Conservation (phyloP, 345 rosid genomes). For the Eucalyptus pauciflora region DNA sequence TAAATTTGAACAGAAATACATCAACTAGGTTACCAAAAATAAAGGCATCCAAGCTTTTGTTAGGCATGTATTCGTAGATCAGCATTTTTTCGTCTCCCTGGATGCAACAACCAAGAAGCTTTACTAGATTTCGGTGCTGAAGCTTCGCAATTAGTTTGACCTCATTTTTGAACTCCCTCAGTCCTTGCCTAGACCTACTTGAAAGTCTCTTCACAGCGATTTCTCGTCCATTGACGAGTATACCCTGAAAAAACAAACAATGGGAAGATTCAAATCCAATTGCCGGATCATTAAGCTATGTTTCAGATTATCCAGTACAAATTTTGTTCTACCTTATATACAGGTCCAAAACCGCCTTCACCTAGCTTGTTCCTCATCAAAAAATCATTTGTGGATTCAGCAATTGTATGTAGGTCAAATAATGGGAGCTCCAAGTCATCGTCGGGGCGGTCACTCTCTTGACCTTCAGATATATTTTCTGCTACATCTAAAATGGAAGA, state of each 20-base stretch:
- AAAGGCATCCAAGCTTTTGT: not conserved
- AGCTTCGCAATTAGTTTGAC: not conserved
- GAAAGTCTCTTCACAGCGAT: conserved; percentile 11
- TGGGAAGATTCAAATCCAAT: not conserved
- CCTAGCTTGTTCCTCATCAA: conserved; percentile 7
- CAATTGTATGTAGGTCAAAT: not conserved
- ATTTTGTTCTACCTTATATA: not conserved
- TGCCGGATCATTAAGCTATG: not conserved
- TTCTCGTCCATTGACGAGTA: not conserved
- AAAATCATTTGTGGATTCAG: conserved; percentile 8
- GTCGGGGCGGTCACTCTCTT: not conserved
- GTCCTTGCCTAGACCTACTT: not conserved
- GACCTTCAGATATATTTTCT: not conserved
- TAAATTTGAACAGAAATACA: not conserved
- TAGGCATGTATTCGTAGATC: not conserved
- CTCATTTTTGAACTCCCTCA: not conserved
- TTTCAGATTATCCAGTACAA: not conserved
- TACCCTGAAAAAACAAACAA: not conserved
- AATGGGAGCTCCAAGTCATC: not conserved
- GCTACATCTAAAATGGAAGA: not conserved
- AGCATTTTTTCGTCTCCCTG: not conserved
- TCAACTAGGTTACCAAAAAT: not conserved
- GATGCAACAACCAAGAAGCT: not conserved
- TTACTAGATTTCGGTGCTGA: not conserved
- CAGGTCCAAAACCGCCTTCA: conserved; percentile 27